phyloP scores from a whole-genome alignment of 2,329 filamentous ascomycete genomes.

The Cladosporium sp. region DNA sequence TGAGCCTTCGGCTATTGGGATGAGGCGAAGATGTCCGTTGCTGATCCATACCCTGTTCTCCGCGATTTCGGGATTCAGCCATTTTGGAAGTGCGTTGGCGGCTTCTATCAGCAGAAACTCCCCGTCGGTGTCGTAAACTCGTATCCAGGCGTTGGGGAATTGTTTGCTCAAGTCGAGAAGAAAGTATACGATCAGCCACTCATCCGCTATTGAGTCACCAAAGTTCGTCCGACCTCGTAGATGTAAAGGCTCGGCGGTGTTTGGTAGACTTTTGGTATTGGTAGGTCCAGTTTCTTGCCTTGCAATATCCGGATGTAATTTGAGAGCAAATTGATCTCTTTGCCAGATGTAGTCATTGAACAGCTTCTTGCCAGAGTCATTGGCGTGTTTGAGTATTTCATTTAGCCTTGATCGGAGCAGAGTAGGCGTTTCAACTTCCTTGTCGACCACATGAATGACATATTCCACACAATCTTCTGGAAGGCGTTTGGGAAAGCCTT shows the following conservation, averaged over 20 bases:
- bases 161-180: slow-evolving; percentile 73
- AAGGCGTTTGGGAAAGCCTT: slow-evolving; percentile 61
- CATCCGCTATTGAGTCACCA: slow-evolving; percentile 91
- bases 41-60: slow-evolving; percentile 88
- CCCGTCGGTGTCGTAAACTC: slow-evolving; percentile 81
- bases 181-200: slow-evolving; percentile 93
- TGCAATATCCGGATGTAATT: slow-evolving; percentile 46
- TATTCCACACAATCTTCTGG: slow-evolving; percentile 87
- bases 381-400: slow-evolving; percentile 63
- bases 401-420: slow-evolving; percentile 64
- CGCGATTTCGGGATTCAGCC: slow-evolving; percentile 88
- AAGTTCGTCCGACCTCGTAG: slow-evolving; percentile 77
- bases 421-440: slow-evolving; percentile 41
- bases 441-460: slow-evolving; percentile 66
- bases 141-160: slow-evolving; percentile 72
- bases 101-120: slow-evolving; percentile 95
- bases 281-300: slow-evolving; percentile 10
- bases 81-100: slow-evolving; percentile 77
- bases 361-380: slow-evolving; percentile 57
- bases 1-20: slow-evolving; percentile 47
- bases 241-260: slow-evolving; percentile 18
- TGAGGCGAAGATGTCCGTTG: slow-evolving; percentile 66
- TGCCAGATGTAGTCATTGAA: slow-evolving; percentile 95
- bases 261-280: slow-evolving; percentile 48
- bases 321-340: slow-evolving; percentile 71